phyloP scores from a whole-genome alignment of 257 asterid genomes.

The Datura wrightii region DNA sequence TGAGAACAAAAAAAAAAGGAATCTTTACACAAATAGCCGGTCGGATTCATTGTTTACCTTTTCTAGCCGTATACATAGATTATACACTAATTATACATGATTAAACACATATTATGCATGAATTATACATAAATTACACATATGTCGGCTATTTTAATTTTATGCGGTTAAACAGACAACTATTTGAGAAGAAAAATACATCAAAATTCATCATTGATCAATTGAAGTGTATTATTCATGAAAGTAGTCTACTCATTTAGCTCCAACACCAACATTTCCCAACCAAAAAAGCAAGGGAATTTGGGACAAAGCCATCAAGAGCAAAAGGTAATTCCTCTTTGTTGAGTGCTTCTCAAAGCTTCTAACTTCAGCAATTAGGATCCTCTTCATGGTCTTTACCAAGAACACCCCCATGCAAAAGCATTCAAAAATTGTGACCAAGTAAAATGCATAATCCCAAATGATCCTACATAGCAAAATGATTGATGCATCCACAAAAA shows the following conservation, averaged over 20 bases:
- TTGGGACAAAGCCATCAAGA: constrained; percentile 48
- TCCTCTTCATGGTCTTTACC: constrained; percentile 46
- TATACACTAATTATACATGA: too few species aligned
- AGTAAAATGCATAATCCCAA: constrained; percentile 39
- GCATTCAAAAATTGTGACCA: constrained; percentile 37
- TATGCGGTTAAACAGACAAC: too few species aligned
- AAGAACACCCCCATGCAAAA: constrained; percentile 45
- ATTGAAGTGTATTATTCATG: background rate
- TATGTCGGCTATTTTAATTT: too few species aligned
- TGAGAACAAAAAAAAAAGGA: too few species aligned
- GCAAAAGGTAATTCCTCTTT: constrained; percentile 42
- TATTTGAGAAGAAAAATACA: too few species aligned
- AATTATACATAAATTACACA: too few species aligned
- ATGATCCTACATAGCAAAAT: constrained; percentile 38
- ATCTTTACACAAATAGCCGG: too few species aligned
- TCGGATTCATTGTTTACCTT: too few species aligned
- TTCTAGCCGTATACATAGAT: too few species aligned
- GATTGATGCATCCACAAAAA: constrained; percentile 38
- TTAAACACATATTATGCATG: too few species aligned
- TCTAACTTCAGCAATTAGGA: constrained; percentile 42
- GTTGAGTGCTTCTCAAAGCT: constrained; percentile 36
- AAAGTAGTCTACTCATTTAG: background rate
- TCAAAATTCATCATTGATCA: background rate
- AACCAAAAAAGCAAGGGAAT: constrained; percentile 44
- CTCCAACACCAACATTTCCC: constrained; percentile 39